Base-by-base conservation (phyloP, 2,329 filamentous ascomycete species). In the Orbilia brochopaga region DNA sequence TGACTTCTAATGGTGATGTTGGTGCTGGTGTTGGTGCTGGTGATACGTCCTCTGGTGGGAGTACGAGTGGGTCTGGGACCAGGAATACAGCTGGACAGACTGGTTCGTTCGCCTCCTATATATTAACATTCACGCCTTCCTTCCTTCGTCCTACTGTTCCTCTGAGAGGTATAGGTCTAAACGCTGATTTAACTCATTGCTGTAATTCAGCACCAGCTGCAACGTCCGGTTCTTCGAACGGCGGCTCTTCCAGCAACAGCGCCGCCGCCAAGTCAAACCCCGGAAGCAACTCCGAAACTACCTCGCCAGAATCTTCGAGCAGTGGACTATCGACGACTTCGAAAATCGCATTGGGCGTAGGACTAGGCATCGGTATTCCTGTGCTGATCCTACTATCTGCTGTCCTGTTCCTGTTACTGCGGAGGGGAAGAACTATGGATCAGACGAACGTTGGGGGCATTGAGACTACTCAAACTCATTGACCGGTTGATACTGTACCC, bases 281-380 rank as follows among this genome's bases (percentile, higher is more conserved):
- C 40, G 19, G 37, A 51, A 60, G 51, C 13, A 24, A 27, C 23
- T 11, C 17, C 11, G 21, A 53, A 30, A 11, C 5, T 15, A 40
- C 56, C n/a, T n/a, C n/a, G n/a, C 15, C 4, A 21, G 17, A 50
- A 7, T 46, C 59, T 24, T 53, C 46, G n/a, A 55, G 59, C 13
- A 23, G 44, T 30, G 61, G 53, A 6, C 19, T 65, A 8, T 30
- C 51, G 1, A 52, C 61, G 32, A 70, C 59, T 6, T 70, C 66
- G 8, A 60, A 64, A 17, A 64, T 70, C n/a, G 59, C 59, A 2
- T 32, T 70, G 2, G 66, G 66, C 1, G 59, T 70, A 2, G 66
- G 59, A 10, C 59, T 70, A 21, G 66, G 66, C 7, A 44, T 70
- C 30, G 66, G 66, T n/a, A 64, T 70, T 21, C 66, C 66, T 17